Base-by-base conservation (phyloP, 352 stramenopile species). In the Phytophthora brassicae region DNA sequence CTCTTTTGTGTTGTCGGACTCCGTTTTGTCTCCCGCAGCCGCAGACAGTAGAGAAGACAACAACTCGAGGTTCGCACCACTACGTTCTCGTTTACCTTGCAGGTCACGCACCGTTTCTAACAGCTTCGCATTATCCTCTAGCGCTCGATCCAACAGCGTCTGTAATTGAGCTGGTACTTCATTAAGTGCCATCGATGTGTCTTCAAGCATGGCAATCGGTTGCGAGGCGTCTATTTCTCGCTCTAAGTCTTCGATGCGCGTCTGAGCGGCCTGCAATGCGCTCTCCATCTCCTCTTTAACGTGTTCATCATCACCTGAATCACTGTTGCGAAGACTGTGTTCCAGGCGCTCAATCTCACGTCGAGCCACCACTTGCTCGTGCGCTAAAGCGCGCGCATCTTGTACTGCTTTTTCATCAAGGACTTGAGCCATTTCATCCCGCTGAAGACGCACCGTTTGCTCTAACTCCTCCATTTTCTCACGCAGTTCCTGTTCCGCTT, bases 81-180 rank as follows among this genome's bases (percentile, higher is more conserved):
- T 73, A 67, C 59, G 65, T 46, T 65, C 44, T 31, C 60, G 70
- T 64, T 82, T 86, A 75, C 84, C 74, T 78, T 90, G 75, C 28
- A 89, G 50, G n/a, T 84, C 68, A 59, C 77, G 72, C 50, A 89
- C 74, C 16, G 77, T 87, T 48, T 82, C 75, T 29, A 86, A 66
- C 36, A 92, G 69, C 35, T 89, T 72, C 39, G 70, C 69, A 29
- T 89, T 89, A 47, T 89, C 79, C 22, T 61, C 72, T 9, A 92
- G 44, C 33, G 79, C 75, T 33, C 57, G 69, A 29, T 86, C 66
- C 9, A 92, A 47, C 24, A 86, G 42, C 22, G 72, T 81, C 46
- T 86, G 70, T 11, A 86, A 64, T 47, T 79, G 59, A 50, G 69
- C 39, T 42, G 66, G 56, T 19, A 65, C 51, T 0, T 56, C 47